A percentile compares a stretch with the other conserved stretches of the same genome.
Conservation (phyloP, 495 filamentous ascomycete species). For the Penicillium argentinense region DNA sequence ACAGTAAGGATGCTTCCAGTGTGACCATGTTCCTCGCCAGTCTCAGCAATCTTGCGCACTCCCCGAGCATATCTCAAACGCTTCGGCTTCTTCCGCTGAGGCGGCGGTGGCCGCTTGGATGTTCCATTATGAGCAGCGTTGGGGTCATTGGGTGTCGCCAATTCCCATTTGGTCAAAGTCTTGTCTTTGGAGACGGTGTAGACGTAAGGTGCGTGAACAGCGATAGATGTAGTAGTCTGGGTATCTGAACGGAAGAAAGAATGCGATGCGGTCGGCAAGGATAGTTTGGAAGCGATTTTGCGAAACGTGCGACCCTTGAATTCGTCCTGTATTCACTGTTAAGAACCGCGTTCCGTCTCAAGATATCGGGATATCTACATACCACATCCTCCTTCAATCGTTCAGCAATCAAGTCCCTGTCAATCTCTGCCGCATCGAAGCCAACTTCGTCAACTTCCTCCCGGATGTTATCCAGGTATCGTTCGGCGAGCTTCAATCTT, state of each 20-base stretch:
- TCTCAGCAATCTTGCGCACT: slow-evolving; percentile 59
- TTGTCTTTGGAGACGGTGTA: slow-evolving; percentile 89
- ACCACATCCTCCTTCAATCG: slow-evolving; percentile 84
- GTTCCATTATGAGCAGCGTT: slow-evolving; percentile 48
- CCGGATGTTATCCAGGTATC: slow-evolving; percentile 86
- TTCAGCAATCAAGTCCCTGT: slow-evolving; percentile 86
- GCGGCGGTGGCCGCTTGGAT: slow-evolving; percentile 62
- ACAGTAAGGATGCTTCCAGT: slow-evolving; percentile 73
- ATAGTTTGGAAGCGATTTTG: slow-evolving; percentile 66
- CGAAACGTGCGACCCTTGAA: slow-evolving; percentile 88
- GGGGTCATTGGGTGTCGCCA: slow-evolving; percentile 45
- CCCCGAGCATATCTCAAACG: slow-evolving; percentile 65
- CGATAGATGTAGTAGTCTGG: slow-evolving; percentile 75
- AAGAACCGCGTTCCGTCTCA: not conserved
- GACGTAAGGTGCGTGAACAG: slow-evolving; percentile 70
- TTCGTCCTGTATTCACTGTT: slow-evolving; percentile 57
- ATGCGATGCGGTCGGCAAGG: slow-evolving; percentile 60
- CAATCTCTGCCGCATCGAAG: slow-evolving; percentile 92
- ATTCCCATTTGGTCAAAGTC: slow-evolving; percentile 82
- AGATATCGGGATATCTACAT: slow-evolving; percentile 30
- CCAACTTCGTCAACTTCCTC: slow-evolving; percentile 79
- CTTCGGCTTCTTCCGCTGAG: slow-evolving; percentile 68
- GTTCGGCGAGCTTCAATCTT: slow-evolving; percentile 83
- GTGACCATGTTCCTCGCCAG: slow-evolving; percentile 71
- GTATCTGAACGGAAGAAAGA: slow-evolving; percentile 74